Conservation (phyloP, 305 asterid genomes). For the Fraxinus ornus region DNA sequence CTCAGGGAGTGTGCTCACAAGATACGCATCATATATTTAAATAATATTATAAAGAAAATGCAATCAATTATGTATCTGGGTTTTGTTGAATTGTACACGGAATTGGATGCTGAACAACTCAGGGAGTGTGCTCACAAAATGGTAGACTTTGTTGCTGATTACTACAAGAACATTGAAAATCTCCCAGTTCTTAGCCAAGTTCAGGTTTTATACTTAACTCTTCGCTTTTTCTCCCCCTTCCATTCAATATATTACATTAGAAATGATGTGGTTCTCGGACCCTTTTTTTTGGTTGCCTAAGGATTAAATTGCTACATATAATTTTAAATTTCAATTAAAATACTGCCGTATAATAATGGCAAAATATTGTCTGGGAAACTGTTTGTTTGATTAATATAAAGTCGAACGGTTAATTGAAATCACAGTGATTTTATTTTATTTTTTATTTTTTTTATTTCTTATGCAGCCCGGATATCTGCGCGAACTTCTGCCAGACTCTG, state of each 20-base stretch:
- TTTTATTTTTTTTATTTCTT: neutral
- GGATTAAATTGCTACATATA: neutral
- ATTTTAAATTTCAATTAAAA: neutral
- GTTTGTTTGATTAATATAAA: neutral
- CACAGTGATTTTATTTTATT: conserved; percentile 12
- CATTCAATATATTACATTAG: neutral
- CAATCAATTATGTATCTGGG: too few relatives aligned
- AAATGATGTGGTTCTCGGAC: neutral
- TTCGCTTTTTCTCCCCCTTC: neutral
- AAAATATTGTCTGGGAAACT: neutral
- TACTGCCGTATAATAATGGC: neutral
- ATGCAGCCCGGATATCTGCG: conserved; percentile 94
- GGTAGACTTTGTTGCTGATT: conserved; percentile 98
- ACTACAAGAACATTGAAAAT: conserved; percentile 73
- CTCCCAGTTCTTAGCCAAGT: conserved; percentile 97
- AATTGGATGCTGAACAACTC: conserved; percentile 84
- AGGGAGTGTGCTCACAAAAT: conserved; percentile 82
- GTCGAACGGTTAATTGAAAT: neutral
- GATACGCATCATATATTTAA: too few relatives aligned
- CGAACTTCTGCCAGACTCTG: conserved; percentile 76
- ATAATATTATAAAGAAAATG: too few relatives aligned
- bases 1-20: too few relatives aligned
- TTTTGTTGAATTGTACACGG: conserved; percentile 38
- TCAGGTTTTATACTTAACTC: conserved; percentile 45
- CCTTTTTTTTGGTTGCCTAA: neutral